Base-by-base conservation (phyloP, 257 asterid species). In the Misopates orontium region DNA sequence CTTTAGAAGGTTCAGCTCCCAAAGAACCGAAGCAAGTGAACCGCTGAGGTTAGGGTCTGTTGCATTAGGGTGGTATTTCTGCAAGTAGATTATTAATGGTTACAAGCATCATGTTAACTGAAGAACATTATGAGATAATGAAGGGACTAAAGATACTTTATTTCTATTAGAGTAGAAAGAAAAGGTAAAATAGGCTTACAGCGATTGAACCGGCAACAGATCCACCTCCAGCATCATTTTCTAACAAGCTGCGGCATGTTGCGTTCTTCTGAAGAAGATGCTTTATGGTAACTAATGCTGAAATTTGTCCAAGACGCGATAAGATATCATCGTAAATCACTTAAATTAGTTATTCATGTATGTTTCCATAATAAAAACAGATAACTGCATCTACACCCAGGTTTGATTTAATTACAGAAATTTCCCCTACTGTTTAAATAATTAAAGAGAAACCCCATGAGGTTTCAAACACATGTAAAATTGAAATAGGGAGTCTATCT, bases 211-310 rank as follows among this genome's bases (percentile, higher is more conserved):
- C 97, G n/a, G 97, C 88, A 54, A 94, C 95, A 62, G 95, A 88
- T 65, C 99, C 97, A 59, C 99, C 99, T 28, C 96, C 99, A 47
- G 92, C 84, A 60, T 94, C 97, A 68, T 85, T 94, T 82, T 90
- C 99, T 65, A 94, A 81, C 73, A 94, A 79, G 71, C 86, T 90
- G 47, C 96, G 92, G 75, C 97, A 90, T 75, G 86, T 90, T 74
- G 70, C 77, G 67, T 88, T 94, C 92, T 86, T 94, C 71, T 78
- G 87, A 31, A 94, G 95, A 69, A 90, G 91, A 75, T 90, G 96
- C 84, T 80, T 94, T 54, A 86, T 77, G 6, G 98, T 85, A 42
- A 85, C 92, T 81, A 93, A 77, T 40, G 97, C 99, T 93, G 89
- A 72, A 75, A 77, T 51, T 52, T 48, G 23, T 70, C 40, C 5